A percentile compares a stretch with the other conserved stretches of the same genome.
Conservation (phyloP, 2,329 filamentous ascomycete species). For the Aspergillus viridinutans region DNA sequence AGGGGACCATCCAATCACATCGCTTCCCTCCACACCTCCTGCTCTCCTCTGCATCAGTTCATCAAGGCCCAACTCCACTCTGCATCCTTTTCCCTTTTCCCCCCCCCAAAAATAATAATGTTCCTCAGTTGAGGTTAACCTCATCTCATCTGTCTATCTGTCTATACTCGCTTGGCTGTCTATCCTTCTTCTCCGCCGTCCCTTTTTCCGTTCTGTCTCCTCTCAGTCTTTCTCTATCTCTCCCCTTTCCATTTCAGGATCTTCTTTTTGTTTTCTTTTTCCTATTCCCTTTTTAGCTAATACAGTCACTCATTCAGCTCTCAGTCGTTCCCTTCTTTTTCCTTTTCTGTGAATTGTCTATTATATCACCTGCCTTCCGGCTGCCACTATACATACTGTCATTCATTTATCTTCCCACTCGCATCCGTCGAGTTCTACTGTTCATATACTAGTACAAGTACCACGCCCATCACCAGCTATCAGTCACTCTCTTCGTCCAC, state of each 20-base stretch:
- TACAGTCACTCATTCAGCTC: not conserved
- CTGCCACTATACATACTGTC: conserved; percentile 3
- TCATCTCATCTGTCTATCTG: conserved; percentile 13
- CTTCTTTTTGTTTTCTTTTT: conserved; percentile 12
- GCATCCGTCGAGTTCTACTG: not conserved
- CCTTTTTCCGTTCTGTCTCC: conserved; percentile 8
- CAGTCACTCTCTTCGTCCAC: conserved; percentile 1
- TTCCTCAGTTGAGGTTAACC: conserved; percentile 8
- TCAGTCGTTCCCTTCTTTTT: conserved; percentile 11
- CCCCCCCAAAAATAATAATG: conserved; percentile 5
- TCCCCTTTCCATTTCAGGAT: conserved; percentile 17
- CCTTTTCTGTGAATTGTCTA: conserved; percentile 12
- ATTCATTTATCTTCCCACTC: conserved; percentile 1
- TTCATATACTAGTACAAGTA: not conserved
- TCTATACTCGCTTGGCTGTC: conserved; percentile 15
- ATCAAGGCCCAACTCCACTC: conserved; percentile 6
- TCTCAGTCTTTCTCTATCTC: conserved; percentile 11
- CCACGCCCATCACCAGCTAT: not conserved
- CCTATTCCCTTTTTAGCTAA: conserved; percentile 9
- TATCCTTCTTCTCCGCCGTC: conserved; percentile 11
- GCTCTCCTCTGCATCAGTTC: conserved; percentile 8
- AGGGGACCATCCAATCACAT: conserved; percentile 20
- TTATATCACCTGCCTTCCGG: conserved; percentile 18
- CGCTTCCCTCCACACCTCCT: conserved; percentile 11
- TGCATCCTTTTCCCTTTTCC: conserved; percentile 9